Evolutionary conservation across 164 flowering plant species (phyloP).

Genomic region (Annona squamosa): DNA sequence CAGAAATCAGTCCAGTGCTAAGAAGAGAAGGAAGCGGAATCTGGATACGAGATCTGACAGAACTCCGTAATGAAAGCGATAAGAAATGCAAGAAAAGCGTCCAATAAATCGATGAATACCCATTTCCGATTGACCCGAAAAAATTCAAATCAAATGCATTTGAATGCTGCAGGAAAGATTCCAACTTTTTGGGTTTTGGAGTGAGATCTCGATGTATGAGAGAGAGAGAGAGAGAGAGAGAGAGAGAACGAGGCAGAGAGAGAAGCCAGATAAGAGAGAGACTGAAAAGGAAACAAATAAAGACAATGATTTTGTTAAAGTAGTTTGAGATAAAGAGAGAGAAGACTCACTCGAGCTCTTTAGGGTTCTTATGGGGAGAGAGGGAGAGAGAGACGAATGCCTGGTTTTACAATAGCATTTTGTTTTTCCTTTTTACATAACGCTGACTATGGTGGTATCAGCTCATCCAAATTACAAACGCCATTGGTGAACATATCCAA

Average conservation of each 20-base stretch:
- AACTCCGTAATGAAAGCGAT: not conserved
- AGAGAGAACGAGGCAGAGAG: not conserved
- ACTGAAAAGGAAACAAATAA: too few relatives aligned
- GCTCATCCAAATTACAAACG: not conserved
- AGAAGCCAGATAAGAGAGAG: not conserved
- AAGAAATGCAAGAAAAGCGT: not conserved
- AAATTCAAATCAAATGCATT: not conserved
- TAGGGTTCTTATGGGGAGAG: constrained; percentile 7
- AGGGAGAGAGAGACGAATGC: not conserved
- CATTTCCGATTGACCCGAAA: not conserved
- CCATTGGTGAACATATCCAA: not conserved
- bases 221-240: not conserved
- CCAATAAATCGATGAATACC: not conserved
- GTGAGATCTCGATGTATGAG: constrained; percentile 1
- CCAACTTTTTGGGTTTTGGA: constrained; percentile 4
- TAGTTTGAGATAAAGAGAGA: not conserved
- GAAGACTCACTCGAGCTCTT: constrained; percentile 3
- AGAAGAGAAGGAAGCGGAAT: not conserved
- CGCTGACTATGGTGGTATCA: not conserved
- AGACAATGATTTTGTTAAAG: not conserved
- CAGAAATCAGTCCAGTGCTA: not conserved
- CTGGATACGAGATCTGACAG: not conserved
- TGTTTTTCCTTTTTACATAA: not conserved
- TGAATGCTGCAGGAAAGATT: not conserved
- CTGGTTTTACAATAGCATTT: not conserved